Percentiles rank a stretch among this genome's conserved stretches.
Conservation (phyloP, 1,139 yeast genomes). For the Debaryomycetaceae sp. region DNA sequence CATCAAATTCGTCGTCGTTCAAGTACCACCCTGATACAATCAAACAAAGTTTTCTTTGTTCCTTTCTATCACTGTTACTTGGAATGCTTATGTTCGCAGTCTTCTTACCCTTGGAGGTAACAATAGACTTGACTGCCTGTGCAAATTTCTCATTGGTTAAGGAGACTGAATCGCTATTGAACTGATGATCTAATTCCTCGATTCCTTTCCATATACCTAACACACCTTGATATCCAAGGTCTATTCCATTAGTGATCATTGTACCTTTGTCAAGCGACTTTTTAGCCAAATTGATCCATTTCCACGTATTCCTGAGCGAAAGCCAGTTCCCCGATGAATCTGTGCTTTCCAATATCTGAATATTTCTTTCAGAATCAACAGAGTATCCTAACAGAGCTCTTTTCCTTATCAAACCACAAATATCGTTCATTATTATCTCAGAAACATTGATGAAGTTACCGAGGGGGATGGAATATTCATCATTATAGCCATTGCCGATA, state of each 20-base stretch:
- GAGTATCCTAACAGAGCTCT: conserved; percentile 77
- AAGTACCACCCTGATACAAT: conserved; percentile 92
- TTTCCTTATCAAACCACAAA: conserved; percentile 60
- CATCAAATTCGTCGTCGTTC: conserved; percentile 72
- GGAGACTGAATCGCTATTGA: conserved; percentile 29
- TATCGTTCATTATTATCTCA: conserved; percentile 54
- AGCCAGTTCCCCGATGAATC: conserved; percentile 54
- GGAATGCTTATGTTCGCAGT: conserved; percentile 45
- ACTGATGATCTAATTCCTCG: conserved; percentile 56
- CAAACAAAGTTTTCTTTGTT: conserved; percentile 74
- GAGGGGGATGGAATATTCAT: conserved; percentile 26
- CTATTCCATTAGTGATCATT: conserved; percentile 65
- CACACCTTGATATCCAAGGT: conserved; percentile 86
- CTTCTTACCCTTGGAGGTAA: conserved; percentile 41
- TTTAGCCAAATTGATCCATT: conserved; percentile 77
- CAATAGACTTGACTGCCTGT: conserved; percentile 42
- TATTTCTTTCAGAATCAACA: conserved; percentile 62
- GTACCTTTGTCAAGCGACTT: conserved; percentile 65
- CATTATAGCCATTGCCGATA: conserved; percentile 15
- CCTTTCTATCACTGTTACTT: conserved; percentile 48
- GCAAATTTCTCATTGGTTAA: conserved; percentile 43
- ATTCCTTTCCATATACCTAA: conserved; percentile 87
- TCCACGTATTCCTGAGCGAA: conserved; percentile 78
- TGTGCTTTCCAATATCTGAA: conserved; percentile 53
- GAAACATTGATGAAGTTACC: conserved; percentile 30